These are phyloP conservation scores for Beta lomatogona DNA, from an alignment of 179 eudicot species.

Conservation along the genomic window DNA sequence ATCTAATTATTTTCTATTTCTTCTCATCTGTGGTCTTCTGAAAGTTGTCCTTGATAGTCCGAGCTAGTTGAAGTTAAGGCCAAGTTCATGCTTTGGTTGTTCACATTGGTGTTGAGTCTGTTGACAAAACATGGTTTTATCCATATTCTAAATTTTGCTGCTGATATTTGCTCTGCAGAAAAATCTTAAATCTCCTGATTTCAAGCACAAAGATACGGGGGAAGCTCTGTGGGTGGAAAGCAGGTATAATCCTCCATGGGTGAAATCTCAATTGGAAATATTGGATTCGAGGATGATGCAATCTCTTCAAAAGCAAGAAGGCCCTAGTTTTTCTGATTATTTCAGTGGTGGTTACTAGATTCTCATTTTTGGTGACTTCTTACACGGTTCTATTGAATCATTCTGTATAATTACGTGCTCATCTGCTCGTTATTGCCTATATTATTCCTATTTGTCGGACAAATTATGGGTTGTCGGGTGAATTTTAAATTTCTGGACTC, in stretches of 20 bases:
- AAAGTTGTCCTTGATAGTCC: not conserved
- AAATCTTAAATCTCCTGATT: slow-evolving; percentile 84
- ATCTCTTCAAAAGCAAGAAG: slow-evolving; percentile 48
- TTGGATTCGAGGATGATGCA: slow-evolving; percentile 85
- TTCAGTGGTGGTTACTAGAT: slow-evolving; percentile 40
- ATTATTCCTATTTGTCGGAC: slow-evolving; percentile 3
- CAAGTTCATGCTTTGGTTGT: not conserved
- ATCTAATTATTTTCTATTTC: not conserved
- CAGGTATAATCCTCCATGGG: slow-evolving; percentile 82
- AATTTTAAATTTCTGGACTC: not conserved
- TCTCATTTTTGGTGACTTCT: slow-evolving; percentile 12
- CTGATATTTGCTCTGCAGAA: slow-evolving; percentile 46
- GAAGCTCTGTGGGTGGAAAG: slow-evolving; percentile 90
- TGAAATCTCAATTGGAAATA: slow-evolving; percentile 72
- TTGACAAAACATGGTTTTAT: not conserved
- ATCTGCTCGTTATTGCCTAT: not conserved
- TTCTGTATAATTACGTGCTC: slow-evolving; percentile 18
- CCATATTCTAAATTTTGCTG: not conserved
- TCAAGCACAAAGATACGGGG: slow-evolving; percentile 96
- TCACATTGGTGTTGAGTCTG: not conserved
- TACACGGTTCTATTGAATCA: not conserved
- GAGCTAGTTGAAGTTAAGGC: not conserved
- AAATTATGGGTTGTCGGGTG: not conserved
- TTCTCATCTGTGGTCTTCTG: not conserved
- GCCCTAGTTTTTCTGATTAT: slow-evolving; percentile 34